Conservation (phyloP, 495 filamentous ascomycete species). For the Friedmanniomyces simplex region DNA sequence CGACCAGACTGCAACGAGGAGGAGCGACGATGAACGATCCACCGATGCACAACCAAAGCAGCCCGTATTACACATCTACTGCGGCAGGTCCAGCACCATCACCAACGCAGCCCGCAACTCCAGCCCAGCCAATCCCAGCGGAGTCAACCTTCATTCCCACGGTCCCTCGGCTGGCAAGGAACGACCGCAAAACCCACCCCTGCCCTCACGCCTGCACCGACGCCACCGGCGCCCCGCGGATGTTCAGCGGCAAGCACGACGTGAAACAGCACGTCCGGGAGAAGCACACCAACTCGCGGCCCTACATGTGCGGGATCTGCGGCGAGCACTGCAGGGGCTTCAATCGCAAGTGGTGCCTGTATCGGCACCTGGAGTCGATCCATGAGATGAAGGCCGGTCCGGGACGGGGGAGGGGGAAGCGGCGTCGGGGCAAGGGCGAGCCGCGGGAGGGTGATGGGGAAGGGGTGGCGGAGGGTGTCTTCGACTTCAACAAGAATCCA, state of each 20-base stretch:
- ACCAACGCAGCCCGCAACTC: neutral
- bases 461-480: too few relatives aligned
- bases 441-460: too few relatives aligned
- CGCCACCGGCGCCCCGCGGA: neutral
- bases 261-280: neutral
- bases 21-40: neutral
- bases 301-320: neutral
- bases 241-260: slow-evolving; percentile 1
- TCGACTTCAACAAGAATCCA: neutral
- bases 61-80: neutral
- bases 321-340: too few relatives aligned
- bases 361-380: too few relatives aligned
- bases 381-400: too few relatives aligned
- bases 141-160: neutral
- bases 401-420: too few relatives aligned
- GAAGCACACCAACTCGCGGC: neutral
- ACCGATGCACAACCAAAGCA: neutral
- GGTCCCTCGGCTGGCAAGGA: neutral
- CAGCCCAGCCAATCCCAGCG: neutral
- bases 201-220: neutral
- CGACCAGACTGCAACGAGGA: neutral
- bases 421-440: too few relatives aligned
- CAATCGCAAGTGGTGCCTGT: too few relatives aligned
- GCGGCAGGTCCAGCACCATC: neutral
- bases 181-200: neutral